Evolutionary conservation across 176 grass and related monocot genomes (phyloP), one percentile per base, ranked within the genome.

Genomic region (Elaeis guineensis): DNA sequence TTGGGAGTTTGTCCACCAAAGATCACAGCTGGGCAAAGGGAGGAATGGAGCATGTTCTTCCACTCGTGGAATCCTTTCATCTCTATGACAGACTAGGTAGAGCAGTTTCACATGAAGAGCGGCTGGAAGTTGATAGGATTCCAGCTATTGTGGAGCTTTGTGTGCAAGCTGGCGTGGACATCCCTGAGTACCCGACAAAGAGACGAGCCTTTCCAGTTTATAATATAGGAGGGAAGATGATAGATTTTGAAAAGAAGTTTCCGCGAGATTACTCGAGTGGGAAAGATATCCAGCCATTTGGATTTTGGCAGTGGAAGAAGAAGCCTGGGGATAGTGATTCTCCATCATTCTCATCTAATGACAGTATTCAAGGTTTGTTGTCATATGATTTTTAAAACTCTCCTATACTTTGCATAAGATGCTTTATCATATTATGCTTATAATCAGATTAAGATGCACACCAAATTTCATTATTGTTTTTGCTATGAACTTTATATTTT

Each of bases 241-340:
- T 72, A 16, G 70, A 72, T 72, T 72, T 72, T 19, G 70, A 72
- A 29, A 35, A 18, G 70, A 72, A 72, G 49, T 72, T 62, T 62
- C 59, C 59, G 5, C 58, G 70, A 17, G 70, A 62, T 63, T 72
- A 63, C 54, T 62, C 70, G 0, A 54, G 1, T n/a, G 70, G 59
- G 18, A 72, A 55, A 20, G 70, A 72, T 62, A 63, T 72, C 49
- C 39, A 54, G 23, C 51, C 70, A 55, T 44, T 32, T 72, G 70
- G 70, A 9, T 72, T 72, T 72, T 72, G 70, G 70, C 17, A 52
- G 70, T 44, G 59, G 19, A 63, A 48, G 59, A 69, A 56, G 20
- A 69, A 58, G 16, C 19, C 17, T 19, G 58, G 12, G 29, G 16
- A 51, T 28, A 12, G 17, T 32, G 69, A 30, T 60, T 21, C 57